These are phyloP conservation scores for Aspergillus cristatus DNA, from an alignment of 495 filamentous ascomycete species.

Conservation along the genomic window DNA sequence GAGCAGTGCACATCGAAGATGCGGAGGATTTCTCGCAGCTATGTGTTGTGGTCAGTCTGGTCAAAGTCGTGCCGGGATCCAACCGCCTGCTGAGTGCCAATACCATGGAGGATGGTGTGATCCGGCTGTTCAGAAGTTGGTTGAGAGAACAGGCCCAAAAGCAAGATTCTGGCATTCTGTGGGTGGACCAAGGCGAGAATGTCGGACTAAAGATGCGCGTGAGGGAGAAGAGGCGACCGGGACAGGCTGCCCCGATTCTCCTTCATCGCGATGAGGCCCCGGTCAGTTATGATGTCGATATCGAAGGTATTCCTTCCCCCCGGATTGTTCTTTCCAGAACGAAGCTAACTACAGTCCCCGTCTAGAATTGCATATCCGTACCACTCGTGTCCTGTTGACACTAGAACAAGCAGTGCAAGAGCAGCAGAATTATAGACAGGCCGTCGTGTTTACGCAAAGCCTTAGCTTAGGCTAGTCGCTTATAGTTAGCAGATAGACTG, in stretches of 20 bases:
- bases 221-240: conserved; percentile 20
- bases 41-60: conserved; percentile 56
- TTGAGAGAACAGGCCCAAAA: conserved; percentile 28
- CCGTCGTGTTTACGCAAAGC: conserved; percentile 27
- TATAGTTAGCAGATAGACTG: too few species aligned
- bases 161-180: conserved; percentile 33
- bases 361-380: conserved; percentile 52
- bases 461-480: too few species aligned
- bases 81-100: conserved; percentile 49
- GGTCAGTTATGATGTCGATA: conserved; percentile 51
- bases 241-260: conserved; percentile 28
- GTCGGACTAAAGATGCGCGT: conserved; percentile 53
- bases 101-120: conserved; percentile 52
- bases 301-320: conserved; percentile 41
- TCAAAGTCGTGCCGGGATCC: conserved; percentile 50
- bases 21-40: conserved; percentile 66
- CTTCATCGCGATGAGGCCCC: conserved; percentile 45
- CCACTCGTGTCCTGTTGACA: conserved; percentile 46
- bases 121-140: conserved; percentile 63
- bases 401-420: conserved; percentile 49
- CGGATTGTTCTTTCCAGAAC: neutral
- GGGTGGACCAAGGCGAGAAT: conserved; percentile 45
- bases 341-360: conserved; percentile 8
- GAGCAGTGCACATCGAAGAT: conserved; percentile 38
- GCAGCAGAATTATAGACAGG: conserved; percentile 46